Evolutionary conservation across 371 early-diverging fungal genomes (phyloP), one percentile per base, ranked within the genome.

Genomic region (Blyttiomyces sp.): DNA sequence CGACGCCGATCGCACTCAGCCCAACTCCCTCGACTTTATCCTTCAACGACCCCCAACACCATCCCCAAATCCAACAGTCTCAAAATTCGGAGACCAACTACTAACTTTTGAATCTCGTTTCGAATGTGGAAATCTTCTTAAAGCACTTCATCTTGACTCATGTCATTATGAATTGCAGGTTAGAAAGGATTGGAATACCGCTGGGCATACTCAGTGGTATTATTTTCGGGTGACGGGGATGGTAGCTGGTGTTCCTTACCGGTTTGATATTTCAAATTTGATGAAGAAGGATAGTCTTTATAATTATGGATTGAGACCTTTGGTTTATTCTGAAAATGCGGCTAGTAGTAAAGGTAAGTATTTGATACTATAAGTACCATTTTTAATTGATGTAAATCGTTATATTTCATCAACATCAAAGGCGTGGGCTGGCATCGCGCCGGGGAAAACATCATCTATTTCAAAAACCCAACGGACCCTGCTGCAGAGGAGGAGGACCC

Each of bases 231-330:
- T 72, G 2, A 55, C 55, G 49, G 39, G 63, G 24, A 64, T 71
- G 69, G 34, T 46, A 4, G 44, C 63, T 3, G 57, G 59, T 27
- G 34, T 42, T 3, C 3, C 57, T 33, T 79, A 79, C 58, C 70
- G 63, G 23, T 76, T 79, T 53, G 74, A 72, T 34, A 72, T 79
- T 16, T 46, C 74, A 36, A 79, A 79, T 44, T 42, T 75, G 59
- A 66, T 64, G 49, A 79, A 79, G 46, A 39, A 59, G 17, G 59
- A 52, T 5, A 72, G 73, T 31, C 65, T 75, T 56, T 78, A 74
- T 43, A 70, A 63, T 50, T 39, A 26, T 9, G 75, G 75, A 61
- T 48, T 55, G 53, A 33, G 30, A 28, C 68, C 59, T 7, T 34
- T 65, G 28, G 17, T 61, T 39, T 54, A 61, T 48, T 60, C 57